Conservation (phyloP, 129 eudicot genomes). For the Daucus carota region DNA sequence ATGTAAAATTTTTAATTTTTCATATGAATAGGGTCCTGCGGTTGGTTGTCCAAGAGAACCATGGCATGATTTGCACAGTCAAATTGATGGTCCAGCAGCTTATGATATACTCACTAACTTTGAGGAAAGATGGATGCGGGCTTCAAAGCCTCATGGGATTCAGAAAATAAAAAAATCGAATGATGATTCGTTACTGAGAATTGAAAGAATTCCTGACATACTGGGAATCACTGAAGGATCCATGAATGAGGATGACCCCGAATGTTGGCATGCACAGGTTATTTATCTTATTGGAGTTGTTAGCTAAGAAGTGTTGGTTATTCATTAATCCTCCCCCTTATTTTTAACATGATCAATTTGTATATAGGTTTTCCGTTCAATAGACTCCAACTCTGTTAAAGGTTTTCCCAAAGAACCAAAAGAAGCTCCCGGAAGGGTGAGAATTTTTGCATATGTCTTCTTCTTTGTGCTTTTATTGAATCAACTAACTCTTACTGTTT, state of each 20-base stretch:
- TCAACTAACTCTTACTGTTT: conserved; percentile 6
- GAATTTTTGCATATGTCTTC: conserved; percentile 11
- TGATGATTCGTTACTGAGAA: conserved; percentile 53
- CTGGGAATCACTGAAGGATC: conserved; percentile 43
- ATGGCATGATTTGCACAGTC: conserved; percentile 94
- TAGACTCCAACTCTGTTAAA: conserved; percentile 75
- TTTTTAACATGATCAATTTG: background rate
- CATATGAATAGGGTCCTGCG: conserved; percentile 43
- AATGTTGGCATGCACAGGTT: conserved; percentile 89
- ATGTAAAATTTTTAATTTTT: background rate
- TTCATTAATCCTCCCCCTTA: background rate
- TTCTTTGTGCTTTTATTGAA: background rate
- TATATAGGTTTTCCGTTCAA: conserved; percentile 75
- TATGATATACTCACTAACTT: conserved; percentile 78
- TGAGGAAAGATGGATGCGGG: conserved; percentile 82
- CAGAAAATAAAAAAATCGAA: conserved; percentile 35
- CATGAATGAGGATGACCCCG: conserved; percentile 39
- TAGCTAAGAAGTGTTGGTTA: background rate
- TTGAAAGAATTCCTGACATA: conserved; percentile 63
- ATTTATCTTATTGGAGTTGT: conserved; percentile 2
- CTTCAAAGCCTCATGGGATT: conserved; percentile 68
- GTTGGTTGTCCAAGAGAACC: conserved; percentile 97
- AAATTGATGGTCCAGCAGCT: conserved; percentile 91
- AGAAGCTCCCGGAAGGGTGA: conserved; percentile 63
- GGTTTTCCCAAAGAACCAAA: conserved; percentile 88